Evolutionary conservation across 2,329 filamentous ascomycete genomes (phyloP).

Genomic region (Bipolaris zeicola): DNA sequence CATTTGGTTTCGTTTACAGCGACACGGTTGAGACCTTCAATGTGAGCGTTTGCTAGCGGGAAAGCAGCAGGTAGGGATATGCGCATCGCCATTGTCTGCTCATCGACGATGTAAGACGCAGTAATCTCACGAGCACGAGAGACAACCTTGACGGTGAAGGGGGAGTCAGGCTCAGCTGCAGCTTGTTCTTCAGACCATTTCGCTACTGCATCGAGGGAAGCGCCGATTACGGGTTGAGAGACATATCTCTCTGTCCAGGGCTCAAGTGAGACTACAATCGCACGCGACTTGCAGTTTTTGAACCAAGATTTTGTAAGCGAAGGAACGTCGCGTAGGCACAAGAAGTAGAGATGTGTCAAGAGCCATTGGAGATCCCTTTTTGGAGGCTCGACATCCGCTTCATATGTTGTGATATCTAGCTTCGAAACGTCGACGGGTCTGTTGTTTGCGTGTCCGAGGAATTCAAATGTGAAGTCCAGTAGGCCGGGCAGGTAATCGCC

Average conservation of each 20-base stretch:
- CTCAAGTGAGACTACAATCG: slow-evolving; percentile 80
- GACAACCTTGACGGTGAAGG: slow-evolving; percentile 72
- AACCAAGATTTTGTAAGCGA: slow-evolving; percentile 84
- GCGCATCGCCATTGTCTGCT: slow-evolving; percentile 80
- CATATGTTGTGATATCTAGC: slow-evolving; percentile 71
- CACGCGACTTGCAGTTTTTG: slow-evolving; percentile 75
- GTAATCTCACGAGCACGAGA: slow-evolving; percentile 75
- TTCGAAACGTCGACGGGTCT: slow-evolving; percentile 73
- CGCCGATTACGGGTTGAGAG: slow-evolving; percentile 70
- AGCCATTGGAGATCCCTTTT: slow-evolving; percentile 83
- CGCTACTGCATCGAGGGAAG: slow-evolving; percentile 70
- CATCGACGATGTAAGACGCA: slow-evolving; percentile 86
- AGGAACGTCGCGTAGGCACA: slow-evolving; percentile 76
- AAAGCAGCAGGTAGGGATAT: slow-evolving; percentile 81
- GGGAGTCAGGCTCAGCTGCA: slow-evolving; percentile 50
- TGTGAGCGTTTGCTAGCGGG: slow-evolving; percentile 77
- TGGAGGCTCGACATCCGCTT: slow-evolving; percentile 62
- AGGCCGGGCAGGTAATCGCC: slow-evolving; percentile 71
- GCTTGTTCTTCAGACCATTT: slow-evolving; percentile 62
- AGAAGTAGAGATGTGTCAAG: slow-evolving; percentile 83
- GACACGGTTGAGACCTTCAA: slow-evolving; percentile 79
- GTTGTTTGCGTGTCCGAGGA: slow-evolving; percentile 77
- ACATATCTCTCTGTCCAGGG: slow-evolving; percentile 83
- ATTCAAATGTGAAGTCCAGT: slow-evolving; percentile 80
- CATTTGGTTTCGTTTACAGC: slow-evolving; percentile 90